phyloP scores from a whole-genome alignment of 2,329 filamentous ascomycete genomes.

The Dactylellina leptospora region DNA sequence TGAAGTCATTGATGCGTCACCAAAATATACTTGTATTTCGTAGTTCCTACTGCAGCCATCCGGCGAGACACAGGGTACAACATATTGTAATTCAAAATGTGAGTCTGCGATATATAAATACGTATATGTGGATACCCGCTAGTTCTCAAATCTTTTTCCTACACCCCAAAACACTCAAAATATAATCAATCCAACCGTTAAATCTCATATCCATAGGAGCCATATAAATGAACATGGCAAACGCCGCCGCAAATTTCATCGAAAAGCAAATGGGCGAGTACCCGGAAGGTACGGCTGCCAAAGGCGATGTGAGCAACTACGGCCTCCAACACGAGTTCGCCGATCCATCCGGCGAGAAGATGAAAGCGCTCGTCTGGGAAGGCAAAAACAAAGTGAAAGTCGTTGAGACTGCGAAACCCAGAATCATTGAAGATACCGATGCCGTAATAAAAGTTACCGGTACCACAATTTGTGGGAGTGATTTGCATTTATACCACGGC shows the following conservation, averaged over 20 bases:
- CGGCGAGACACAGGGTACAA: too few species aligned
- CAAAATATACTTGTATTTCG: too few species aligned
- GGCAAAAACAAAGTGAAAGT: slow-evolving; percentile 81
- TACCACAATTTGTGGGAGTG: slow-evolving; percentile 67
- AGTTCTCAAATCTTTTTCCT: too few species aligned
- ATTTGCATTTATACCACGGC: slow-evolving; percentile 69
- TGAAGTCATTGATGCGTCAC: too few species aligned
- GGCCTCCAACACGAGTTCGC: slow-evolving; percentile 65
- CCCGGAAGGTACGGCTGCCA: slow-evolving; percentile 70
- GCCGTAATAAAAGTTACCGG: slow-evolving; percentile 58
- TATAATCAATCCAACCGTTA: too few species aligned
- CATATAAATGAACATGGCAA: slow-evolving; percentile 25
- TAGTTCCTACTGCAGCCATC: too few species aligned
- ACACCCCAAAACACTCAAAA: too few species aligned
- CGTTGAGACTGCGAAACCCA: slow-evolving; percentile 60
- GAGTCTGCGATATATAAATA: too few species aligned
- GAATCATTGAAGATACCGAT: slow-evolving; percentile 57
- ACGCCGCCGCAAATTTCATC: slow-evolving; percentile 60
- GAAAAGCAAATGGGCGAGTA: slow-evolving; percentile 73
- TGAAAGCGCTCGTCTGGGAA: slow-evolving; percentile 84
- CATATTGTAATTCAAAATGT: too few species aligned
- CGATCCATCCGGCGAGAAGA: slow-evolving; percentile 67
- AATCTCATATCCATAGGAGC: too few species aligned
- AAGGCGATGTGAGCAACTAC: slow-evolving; percentile 76
- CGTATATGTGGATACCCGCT: too few species aligned